Base-by-base conservation (phyloP, 345 rosid genomes). In the Orychophragmus violaceus region DNA sequence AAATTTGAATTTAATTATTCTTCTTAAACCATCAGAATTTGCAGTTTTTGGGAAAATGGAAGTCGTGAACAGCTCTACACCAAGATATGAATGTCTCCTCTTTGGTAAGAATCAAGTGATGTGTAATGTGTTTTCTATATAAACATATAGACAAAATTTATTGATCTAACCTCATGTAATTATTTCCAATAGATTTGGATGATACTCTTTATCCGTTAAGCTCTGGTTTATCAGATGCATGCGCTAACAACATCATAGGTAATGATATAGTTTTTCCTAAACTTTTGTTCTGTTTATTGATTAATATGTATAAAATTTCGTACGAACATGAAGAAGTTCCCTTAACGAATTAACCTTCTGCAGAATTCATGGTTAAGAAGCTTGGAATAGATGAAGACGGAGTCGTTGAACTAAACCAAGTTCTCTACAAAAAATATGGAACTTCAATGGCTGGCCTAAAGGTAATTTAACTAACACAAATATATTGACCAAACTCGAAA, bases 371-470 rank as follows among this genome's bases (percentile, higher is more conserved):
- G 93, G 73, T 82, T 59, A 78, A 89, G 33, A 75, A 76, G 63
- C 85, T 92, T 64, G 91, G 95, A 28, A 82, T 89, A 53, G 93
- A 86, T 48, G 76, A 63, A 82, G 78, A 77, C 32, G 80, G 78
- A 68, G 81, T 80, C 39, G 59, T 76, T 33, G 88, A 81, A 35
- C 45, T 84, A 33, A 83, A 93, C 55, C 71, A 75, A 19, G 74
- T 84, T 19, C 83, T 89, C 37, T 92, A 87, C 74, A 87, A 66
- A 36, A 87, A 79, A 45, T 86, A 86, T 74, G 97, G 97, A 44
- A 92, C 97, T 60, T 79, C 97, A 59, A 83, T 89, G 96, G 97
- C 97, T 70, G 98, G 98, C 65, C 90, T 92, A 39, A 81, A 82
- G 91, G 97, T 89, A 82, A 58, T 8, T 16, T 5, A 18, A n/a